Conservation (phyloP, 306 rosid species). For the Cucumis hystrix region DNA sequence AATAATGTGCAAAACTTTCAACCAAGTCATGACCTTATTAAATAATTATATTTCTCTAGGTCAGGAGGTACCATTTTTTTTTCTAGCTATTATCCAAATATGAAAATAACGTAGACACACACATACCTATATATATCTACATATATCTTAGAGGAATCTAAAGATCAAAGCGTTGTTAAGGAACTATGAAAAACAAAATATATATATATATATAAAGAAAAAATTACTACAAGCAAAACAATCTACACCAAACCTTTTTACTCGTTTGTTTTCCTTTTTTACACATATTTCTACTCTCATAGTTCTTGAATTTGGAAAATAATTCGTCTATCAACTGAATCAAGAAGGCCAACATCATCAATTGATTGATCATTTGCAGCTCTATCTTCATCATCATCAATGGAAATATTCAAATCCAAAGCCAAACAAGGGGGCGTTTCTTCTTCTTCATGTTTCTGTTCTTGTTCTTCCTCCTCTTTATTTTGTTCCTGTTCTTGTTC, state of each 20-base stretch:
- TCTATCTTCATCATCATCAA: constrained; percentile 30
- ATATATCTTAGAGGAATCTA: background rate
- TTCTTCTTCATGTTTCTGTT: constrained; percentile 12
- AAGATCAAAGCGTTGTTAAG: background rate
- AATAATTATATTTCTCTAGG: too few relatives aligned
- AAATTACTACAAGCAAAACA: background rate
- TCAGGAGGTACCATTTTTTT: too few relatives aligned
- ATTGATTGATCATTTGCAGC: constrained; percentile 22
- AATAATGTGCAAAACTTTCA: too few relatives aligned
- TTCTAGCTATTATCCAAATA: too few relatives aligned
- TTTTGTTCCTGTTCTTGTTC: background rate
- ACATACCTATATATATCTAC: background rate
- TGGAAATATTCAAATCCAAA: constrained; percentile 82
- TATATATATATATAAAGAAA: background rate
- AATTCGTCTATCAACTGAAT: constrained; percentile 61
- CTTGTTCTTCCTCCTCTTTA: background rate
- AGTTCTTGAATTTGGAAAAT: constrained; percentile 66
- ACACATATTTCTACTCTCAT: constrained; percentile 14
- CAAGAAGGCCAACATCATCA: constrained; percentile 72
- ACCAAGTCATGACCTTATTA: too few relatives aligned
- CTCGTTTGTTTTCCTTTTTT: background rate
- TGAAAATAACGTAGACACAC: too few relatives aligned
- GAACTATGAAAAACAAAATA: background rate
- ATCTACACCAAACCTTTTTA: constrained; percentile 2
- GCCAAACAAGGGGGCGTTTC: constrained; percentile 32